Evolutionary conservation across 1,139 yeast species (phyloP), one percentile per base, ranked within the genome.

Genomic region (Yamadazyma atmosphaerica): DNA sequence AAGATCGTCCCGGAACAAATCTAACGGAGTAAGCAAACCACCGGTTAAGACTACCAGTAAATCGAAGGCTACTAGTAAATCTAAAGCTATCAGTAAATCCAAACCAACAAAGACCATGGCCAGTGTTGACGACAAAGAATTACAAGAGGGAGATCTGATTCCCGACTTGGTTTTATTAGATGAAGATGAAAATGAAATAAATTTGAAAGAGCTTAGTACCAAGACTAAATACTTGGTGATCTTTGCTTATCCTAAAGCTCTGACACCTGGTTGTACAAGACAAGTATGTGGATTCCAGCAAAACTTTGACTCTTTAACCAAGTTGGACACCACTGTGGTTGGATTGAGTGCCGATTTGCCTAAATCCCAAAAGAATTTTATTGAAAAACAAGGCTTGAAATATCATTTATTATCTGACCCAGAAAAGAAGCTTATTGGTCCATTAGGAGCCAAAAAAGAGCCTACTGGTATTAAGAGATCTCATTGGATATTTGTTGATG

Each of bases 241-340:
- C 31, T 85, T 85, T 58, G 73, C 96, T 12, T 92, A 89, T 56
- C 98, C 98, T 38, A 85, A 77, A 55, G 98, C 98, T 0, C 81
- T 85, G 25, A 92, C 98, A 0, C 96, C 97, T 1, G 98, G 98
- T 2, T 90, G 98, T 62, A 89, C 94, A 1, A 77, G 89, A 54
- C 98, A 92, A 65, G 97, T 89, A 1, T 77, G 86, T 60, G 97
- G 96, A 0, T 92, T 86, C 61, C 81, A 92, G 52, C 82, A 78
- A 49, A 78, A 78, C 50, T 81, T 67, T 56, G 69, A 74, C 10
- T 74, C 75, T 34, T 76, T 87, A 50, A 61, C 68, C 32, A 61
- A 68, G 17, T 68, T 74, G 36, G 79, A 83, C 14, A 58, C 66
- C 16, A 65, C 75, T 0, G 77, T 85, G 1, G 74, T 74, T 46